phyloP scores from a whole-genome alignment of 2,329 filamentous ascomycete species.

The Mycosphaerelloides madeirae region DNA sequence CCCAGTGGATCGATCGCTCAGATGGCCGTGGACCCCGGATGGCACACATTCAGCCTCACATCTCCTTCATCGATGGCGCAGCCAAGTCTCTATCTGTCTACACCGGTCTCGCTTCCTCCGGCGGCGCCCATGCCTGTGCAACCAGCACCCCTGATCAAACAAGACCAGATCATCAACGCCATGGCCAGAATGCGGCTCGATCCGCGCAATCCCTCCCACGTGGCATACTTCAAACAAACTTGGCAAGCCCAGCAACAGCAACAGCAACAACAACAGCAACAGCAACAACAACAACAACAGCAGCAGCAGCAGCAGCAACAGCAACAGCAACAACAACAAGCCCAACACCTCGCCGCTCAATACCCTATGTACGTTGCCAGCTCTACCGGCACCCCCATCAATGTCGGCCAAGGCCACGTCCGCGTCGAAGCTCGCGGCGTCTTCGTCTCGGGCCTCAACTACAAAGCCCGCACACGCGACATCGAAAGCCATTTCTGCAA shows the following conservation, averaged over 20 bases:
- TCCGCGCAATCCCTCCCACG: constrained; percentile 5
- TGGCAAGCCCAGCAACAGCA: constrained; percentile 4
- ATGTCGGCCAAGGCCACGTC: constrained; percentile 21
- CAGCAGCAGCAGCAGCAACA: not conserved
- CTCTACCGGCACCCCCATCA: constrained; percentile 24
- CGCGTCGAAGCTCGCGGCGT: constrained; percentile 26
- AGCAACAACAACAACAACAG: constrained; percentile 1
- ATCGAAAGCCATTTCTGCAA: constrained; percentile 23
- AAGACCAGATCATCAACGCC: constrained; percentile 8
- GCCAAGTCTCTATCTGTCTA: constrained; percentile 4
- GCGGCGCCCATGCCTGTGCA: constrained; percentile 1
- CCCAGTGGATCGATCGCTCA: constrained; percentile 9
- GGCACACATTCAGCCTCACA: constrained; percentile 15
- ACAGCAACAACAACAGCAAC: not conserved
- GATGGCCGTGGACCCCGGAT: constrained; percentile 15
- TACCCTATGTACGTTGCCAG: constrained; percentile 18
- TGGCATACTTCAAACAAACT: constrained; percentile 5
- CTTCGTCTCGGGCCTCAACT: constrained; percentile 27
- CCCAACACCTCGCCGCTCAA: constrained; percentile 1
- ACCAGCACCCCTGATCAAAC: not conserved
- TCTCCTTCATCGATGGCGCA: constrained; percentile 8
- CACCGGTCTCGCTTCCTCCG: not conserved
- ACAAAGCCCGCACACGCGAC: constrained; percentile 24
- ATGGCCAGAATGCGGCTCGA: constrained; percentile 10
- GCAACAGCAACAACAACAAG: not conserved